A percentile compares a stretch with the other conserved stretches of the same genome.
phyloP scores from a whole-genome alignment of 768 basidiomycete species.

The Auriscalpium orientale region DNA sequence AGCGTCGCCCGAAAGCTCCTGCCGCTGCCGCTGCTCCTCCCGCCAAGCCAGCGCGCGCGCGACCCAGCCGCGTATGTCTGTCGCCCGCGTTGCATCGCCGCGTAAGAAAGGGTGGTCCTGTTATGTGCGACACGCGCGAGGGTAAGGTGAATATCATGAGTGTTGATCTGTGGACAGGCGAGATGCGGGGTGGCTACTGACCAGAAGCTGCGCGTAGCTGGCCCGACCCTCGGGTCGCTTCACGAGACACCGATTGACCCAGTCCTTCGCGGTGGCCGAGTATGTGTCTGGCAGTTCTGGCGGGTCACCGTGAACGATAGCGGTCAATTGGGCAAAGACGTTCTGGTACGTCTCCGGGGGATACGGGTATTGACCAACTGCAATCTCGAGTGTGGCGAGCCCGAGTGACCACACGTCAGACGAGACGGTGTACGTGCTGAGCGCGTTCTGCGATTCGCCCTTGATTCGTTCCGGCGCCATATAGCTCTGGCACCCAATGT shows the following conservation, averaged over 20 bases:
- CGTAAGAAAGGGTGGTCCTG: constrained; percentile 77
- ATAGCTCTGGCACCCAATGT: constrained; percentile 97
- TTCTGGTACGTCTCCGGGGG: constrained; percentile 96
- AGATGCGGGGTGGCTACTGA: constrained; percentile 25
- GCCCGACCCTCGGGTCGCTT: constrained; percentile 77
- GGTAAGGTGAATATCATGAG: constrained; percentile 3
- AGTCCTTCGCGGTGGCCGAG: constrained; percentile 66
- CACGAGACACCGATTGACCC: constrained; percentile 71
- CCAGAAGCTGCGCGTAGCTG: constrained; percentile 77
- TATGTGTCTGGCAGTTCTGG: constrained; percentile 75
- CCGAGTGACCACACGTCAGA: constrained; percentile 98
- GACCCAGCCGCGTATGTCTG: constrained; percentile 88
- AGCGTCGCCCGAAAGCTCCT: not conserved
- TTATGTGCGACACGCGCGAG: not conserved
- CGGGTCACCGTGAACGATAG: constrained; percentile 92
- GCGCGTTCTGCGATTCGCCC: constrained; percentile 81
- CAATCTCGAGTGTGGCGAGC: constrained; percentile 88
- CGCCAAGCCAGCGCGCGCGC: constrained; percentile 34
- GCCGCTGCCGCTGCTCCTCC: constrained; percentile 15
- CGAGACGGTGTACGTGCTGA: constrained; percentile 89
- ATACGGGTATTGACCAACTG: constrained; percentile 86
- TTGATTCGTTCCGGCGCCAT: constrained; percentile 99
- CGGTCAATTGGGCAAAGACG: constrained; percentile 94
- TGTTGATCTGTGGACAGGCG: not conserved
- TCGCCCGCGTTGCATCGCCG: constrained; percentile 48